Evolutionary conservation across 768 basidiomycete genomes (phyloP).

Genomic region (Tylopilus cervinicoccineus): DNA sequence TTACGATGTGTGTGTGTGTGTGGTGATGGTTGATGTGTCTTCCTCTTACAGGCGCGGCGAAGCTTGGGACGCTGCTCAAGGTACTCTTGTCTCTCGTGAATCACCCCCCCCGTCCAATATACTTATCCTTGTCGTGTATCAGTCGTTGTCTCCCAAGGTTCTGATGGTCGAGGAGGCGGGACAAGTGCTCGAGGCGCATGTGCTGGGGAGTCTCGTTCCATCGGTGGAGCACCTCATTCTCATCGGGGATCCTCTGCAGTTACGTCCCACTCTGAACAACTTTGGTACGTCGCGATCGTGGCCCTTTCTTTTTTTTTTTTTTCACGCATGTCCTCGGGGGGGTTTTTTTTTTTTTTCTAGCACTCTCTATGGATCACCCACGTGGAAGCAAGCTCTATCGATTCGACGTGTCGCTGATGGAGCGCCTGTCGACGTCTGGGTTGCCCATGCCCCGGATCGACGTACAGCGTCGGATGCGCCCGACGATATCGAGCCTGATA

Average conservation of each 20-base stretch:
- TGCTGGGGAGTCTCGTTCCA: constrained; percentile 58
- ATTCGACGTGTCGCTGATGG: constrained; percentile 76
- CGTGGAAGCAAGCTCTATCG: constrained; percentile 52
- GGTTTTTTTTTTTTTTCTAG: no score
- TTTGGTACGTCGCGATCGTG: constrained; percentile 41
- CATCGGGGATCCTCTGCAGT: constrained; percentile 78
- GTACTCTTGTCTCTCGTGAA: constrained; percentile 27
- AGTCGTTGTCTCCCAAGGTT: constrained; percentile 59
- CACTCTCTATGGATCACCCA: constrained; percentile 64
- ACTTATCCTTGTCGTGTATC: no score
- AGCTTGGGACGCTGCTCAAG: constrained; percentile 53
- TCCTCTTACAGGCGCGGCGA: constrained; percentile 58
- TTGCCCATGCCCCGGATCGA: constrained; percentile 66
- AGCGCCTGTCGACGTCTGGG: constrained; percentile 55
- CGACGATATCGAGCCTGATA: constrained; percentile 54
- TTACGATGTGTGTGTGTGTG: no score
- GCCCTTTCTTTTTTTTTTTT: no score
- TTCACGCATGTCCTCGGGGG: no score
- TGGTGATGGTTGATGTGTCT: constrained; percentile 2
- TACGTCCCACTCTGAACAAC: constrained; percentile 64
- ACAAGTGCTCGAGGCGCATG: constrained; percentile 77
- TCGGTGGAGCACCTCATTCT: constrained; percentile 71
- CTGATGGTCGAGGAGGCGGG: constrained; percentile 79
- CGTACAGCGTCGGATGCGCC: constrained; percentile 75
- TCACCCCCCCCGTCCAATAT: no score